These are phyloP conservation scores for Cordyceps javanica DNA, from an alignment of 2,329 filamentous ascomycete genomes.

Conservation along the genomic window DNA sequence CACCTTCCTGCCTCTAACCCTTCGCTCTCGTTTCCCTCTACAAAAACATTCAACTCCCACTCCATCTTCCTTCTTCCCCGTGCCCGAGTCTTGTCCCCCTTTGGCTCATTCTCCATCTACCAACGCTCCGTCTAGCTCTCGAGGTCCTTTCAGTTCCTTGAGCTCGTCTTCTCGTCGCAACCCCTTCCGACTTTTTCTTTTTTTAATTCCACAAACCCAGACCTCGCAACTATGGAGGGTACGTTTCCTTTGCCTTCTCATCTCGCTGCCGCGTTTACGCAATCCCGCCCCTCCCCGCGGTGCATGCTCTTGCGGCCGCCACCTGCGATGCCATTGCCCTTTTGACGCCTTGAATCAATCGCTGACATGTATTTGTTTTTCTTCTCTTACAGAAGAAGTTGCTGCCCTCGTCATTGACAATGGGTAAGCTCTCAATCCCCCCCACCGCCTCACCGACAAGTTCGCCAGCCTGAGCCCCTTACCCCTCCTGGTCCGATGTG, in stretches of 20 bases:
- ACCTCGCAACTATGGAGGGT: conserved; percentile 54
- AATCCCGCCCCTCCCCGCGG: conserved; percentile 15
- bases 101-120: conserved; percentile 16
- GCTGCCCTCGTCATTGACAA: conserved; percentile 99
- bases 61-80: conserved; percentile 7
- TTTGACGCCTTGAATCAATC: conserved; percentile 16
- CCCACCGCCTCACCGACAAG: conserved; percentile 31
- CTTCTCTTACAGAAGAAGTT: conserved; percentile 79
- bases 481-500: conserved; percentile 15
- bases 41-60: conserved; percentile 15
- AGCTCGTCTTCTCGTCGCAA: conserved; percentile 18
- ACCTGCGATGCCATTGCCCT: conserved; percentile 14
- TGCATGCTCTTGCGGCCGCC: conserved; percentile 13
- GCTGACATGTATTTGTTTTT: conserved; percentile 39
- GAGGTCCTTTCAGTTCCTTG: conserved; percentile 19
- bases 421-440: conserved; percentile 79
- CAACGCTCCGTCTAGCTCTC: conserved; percentile 13
- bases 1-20: conserved; percentile 13
- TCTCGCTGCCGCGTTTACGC: conserved; percentile 22
- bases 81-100: conserved; percentile 10
- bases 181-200: conserved; percentile 15
- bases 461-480: conserved; percentile 16
- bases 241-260: conserved; percentile 31
- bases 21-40: conserved; percentile 7
- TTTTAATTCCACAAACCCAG: conserved; percentile 25